A percentile compares a stretch with the other conserved stretches of the same genome.
Conservation (phyloP, 164 flowering plant genomes). For the Chimonanthus praecox region DNA sequence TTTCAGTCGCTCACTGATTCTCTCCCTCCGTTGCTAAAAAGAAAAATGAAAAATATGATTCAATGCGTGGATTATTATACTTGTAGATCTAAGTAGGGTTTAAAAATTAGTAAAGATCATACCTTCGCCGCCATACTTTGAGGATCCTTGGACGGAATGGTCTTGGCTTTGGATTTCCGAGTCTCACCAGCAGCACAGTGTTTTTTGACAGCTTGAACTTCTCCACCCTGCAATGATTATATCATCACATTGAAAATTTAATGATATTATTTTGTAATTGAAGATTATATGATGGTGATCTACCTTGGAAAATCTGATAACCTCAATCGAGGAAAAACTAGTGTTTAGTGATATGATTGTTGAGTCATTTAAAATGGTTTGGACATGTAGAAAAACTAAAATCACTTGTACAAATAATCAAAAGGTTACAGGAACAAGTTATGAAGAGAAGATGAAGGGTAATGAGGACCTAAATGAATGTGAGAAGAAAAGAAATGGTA, state of each 20-base stretch:
- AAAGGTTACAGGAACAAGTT: no score
- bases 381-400: background rate
- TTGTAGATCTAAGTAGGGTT: background rate
- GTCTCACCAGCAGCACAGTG: constrained; percentile 33
- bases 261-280: background rate
- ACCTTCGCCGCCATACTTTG: constrained; percentile 95
- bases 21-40: constrained; percentile 75
- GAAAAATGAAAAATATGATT: constrained; percentile 9
- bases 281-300: background rate
- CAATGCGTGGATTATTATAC: background rate
- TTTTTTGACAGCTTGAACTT: constrained; percentile 35
- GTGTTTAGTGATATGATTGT: no score
- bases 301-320: background rate
- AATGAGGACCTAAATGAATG: no score
- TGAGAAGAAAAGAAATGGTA: no score
- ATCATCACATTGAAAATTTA: background rate
- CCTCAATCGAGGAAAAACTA: background rate
- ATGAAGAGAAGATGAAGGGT: no score
- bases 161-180: constrained; percentile 44
- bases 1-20: constrained; percentile 88
- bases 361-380: background rate
- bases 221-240: constrained; percentile 10
- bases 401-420: no score
- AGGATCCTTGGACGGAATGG: constrained; percentile 59
- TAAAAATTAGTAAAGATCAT: background rate